Conservation (phyloP, 768 basidiomycete species). For the Podaxis sp. region DNA sequence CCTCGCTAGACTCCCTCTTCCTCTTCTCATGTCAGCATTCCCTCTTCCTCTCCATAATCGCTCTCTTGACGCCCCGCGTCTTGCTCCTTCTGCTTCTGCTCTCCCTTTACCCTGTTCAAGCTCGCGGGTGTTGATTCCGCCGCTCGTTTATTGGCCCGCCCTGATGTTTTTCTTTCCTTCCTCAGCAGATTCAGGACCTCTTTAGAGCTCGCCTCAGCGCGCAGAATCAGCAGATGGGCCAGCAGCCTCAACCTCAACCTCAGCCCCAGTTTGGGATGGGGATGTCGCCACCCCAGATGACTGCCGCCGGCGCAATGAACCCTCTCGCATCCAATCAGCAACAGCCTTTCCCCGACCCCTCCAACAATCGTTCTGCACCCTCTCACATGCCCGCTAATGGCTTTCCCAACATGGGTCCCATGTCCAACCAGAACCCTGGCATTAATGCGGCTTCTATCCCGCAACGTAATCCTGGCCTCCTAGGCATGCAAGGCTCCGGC, state of each 20-base stretch:
- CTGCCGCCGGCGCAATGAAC: constrained; percentile 15
- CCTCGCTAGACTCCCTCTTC: constrained; percentile 2
- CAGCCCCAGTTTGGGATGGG: constrained; percentile 34
- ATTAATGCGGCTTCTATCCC: constrained; percentile 18
- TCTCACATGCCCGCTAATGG: constrained; percentile 35
- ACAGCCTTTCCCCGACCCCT: constrained; percentile 30
- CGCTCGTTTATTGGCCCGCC: constrained; percentile 12
- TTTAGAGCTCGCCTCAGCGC: constrained; percentile 15
- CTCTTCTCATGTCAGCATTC: background rate
- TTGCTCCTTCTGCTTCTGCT: background rate
- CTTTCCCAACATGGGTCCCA: constrained; percentile 34
- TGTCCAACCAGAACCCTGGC: constrained; percentile 25
- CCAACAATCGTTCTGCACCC: constrained; percentile 25
- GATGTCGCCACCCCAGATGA: constrained; percentile 31
- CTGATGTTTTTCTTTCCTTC: constrained; percentile 20
- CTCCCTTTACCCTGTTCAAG: background rate
- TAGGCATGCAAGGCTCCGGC: constrained; percentile 23
- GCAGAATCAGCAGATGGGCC: constrained; percentile 42
- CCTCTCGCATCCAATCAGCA: constrained; percentile 9
- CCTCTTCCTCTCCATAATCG: background rate
- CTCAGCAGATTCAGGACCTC: constrained; percentile 9
- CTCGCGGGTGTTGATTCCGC: constrained; percentile 16
- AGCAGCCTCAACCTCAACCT: constrained; percentile 43
- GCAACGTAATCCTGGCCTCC: constrained; percentile 13
- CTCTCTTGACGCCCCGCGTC: background rate